A percentile compares a stretch with the other conserved stretches of the same genome.
Evolutionary conservation across 768 basidiomycete genomes (phyloP).

Genomic region (Candolleomyces eurysporus): DNA sequence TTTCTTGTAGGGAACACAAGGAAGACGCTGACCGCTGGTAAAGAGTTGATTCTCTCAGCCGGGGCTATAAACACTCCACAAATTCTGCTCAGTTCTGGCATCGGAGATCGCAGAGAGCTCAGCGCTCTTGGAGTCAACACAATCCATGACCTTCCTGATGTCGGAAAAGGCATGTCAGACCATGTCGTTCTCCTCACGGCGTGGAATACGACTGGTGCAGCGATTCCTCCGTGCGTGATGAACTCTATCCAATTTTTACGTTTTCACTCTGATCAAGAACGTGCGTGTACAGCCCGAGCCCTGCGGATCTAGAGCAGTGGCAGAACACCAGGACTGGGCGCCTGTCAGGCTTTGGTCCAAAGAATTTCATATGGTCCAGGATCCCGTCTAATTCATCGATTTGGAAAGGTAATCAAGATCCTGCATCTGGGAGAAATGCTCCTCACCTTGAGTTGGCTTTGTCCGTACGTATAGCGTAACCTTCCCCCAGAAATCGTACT

Average conservation of each 20-base stretch:
- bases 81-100: slow-evolving; percentile 15
- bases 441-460: slow-evolving; percentile 20
- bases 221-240: too few species aligned
- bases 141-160: slow-evolving; percentile 23
- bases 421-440: slow-evolving; percentile 18
- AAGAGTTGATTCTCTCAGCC: slow-evolving; percentile 14
- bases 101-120: slow-evolving; percentile 14
- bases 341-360: slow-evolving; percentile 2
- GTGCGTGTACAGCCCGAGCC: neutral
- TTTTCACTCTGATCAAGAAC: neutral
- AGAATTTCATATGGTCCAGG: slow-evolving; percentile 20
- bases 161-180: slow-evolving; percentile 28
- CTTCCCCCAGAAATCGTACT: neutral
- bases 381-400: slow-evolving; percentile 10
- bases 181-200: slow-evolving; percentile 16
- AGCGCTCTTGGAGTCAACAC: slow-evolving; percentile 18
- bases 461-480: neutral
- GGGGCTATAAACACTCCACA: slow-evolving; percentile 14
- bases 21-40: slow-evolving; percentile 1
- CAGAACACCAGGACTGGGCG: slow-evolving; percentile 13
- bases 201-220: slow-evolving; percentile 5
- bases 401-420: slow-evolving; percentile 14
- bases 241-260: neutral
- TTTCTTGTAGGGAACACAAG: neutral
- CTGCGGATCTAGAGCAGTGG: slow-evolving; percentile 13